Evolutionary conservation across 2,329 filamentous ascomycete species (phyloP).

Genomic region (Ustulina deusta): DNA sequence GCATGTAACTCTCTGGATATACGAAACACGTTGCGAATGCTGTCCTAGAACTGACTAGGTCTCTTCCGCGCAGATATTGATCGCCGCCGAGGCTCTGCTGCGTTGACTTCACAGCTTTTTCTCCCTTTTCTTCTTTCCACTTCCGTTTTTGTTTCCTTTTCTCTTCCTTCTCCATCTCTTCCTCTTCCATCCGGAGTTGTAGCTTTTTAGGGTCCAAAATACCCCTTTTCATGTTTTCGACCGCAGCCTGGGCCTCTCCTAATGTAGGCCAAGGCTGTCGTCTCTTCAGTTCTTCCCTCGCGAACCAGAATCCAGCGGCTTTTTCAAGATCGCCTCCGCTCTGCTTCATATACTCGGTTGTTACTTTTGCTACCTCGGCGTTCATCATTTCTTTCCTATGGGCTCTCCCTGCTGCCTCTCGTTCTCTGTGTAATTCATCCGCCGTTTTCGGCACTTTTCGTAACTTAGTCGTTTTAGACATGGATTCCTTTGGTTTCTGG

Average conservation of each 20-base stretch:
- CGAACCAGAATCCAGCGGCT: slow-evolving; percentile 10
- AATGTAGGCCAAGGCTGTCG: slow-evolving; percentile 37
- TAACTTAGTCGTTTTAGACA: neutral
- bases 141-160: neutral
- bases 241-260: slow-evolving; percentile 21
- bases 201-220: slow-evolving; percentile 7
- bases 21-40: too few species aligned
- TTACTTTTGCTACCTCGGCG: neutral
- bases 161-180: neutral
- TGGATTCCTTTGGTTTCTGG: neutral
- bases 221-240: slow-evolving; percentile 36
- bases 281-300: slow-evolving; percentile 19
- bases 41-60: neutral
- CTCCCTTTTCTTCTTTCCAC: neutral
- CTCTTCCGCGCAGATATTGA: neutral
- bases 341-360: slow-evolving; percentile 10
- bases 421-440: neutral
- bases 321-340: slow-evolving; percentile 5
- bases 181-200: slow-evolving; percentile 6
- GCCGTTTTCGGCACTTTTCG: neutral
- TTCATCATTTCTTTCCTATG: slow-evolving; percentile 1
- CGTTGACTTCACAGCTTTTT: neutral
- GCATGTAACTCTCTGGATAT: neutral
- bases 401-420: neutral
- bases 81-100: too few species aligned